phyloP scores from a whole-genome alignment of 257 asterid genomes.

The Solanum chaucha region DNA sequence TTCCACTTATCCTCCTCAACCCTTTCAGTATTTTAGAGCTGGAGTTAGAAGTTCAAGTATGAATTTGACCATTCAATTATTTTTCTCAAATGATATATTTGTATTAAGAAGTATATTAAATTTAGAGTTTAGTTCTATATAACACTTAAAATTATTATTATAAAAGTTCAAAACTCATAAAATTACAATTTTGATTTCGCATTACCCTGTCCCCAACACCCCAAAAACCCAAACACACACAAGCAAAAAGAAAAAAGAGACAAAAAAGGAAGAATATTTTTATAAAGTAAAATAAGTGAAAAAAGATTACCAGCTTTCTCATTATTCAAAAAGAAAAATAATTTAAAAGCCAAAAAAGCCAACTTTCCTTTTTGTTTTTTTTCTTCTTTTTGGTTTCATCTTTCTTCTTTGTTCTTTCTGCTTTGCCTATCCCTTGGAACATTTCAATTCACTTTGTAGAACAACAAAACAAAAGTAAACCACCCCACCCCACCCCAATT shows the following conservation, averaged over 20 bases:
- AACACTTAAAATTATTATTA: too few species aligned
- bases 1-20: too few species aligned
- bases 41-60: too few species aligned
- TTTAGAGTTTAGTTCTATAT: too few species aligned
- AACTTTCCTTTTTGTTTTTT: background rate
- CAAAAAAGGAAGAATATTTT: background rate
- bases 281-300: background rate
- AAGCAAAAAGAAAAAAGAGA: background rate
- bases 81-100: too few species aligned
- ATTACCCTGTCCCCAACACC: background rate
- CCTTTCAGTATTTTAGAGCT: too few species aligned
- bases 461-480: background rate
- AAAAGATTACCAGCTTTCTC: background rate
- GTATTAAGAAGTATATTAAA: too few species aligned
- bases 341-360: background rate
- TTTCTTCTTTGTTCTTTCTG: background rate
- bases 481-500: background rate
- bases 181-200: too few species aligned
- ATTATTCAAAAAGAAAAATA: background rate
- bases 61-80: too few species aligned
- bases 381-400: background rate
- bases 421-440: background rate
- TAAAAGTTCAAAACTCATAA: too few species aligned
- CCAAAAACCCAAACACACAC: background rate
- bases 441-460: conserved; percentile 2